A percentile compares a stretch with the other conserved stretches of the same genome.
Conservation (phyloP, 1,284 basidiomycete genomes). For the Rhodotorula mucilaginosa region DNA sequence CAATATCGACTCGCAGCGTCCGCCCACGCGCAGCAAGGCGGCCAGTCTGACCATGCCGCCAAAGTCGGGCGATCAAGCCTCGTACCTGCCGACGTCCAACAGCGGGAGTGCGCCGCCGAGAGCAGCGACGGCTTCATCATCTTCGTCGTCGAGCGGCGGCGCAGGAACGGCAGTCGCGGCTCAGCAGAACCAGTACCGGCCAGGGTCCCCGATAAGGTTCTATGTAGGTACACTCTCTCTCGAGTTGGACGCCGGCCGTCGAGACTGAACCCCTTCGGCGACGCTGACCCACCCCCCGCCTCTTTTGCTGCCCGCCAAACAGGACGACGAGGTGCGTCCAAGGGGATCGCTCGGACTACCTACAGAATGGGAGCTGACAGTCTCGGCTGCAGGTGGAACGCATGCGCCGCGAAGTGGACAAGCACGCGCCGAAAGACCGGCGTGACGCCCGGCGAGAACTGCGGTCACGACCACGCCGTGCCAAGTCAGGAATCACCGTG, state of each 20-base stretch:
- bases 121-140: background rate
- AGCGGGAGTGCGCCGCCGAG: background rate
- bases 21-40: no score
- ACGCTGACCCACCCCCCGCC: background rate
- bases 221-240: conserved; percentile 4
- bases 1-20: no score
- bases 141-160: background rate
- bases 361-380: background rate
- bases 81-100: conserved; percentile 1
- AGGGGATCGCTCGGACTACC: background rate
- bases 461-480: conserved; percentile 5
- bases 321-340: conserved; percentile 29
- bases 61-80: conserved; percentile 3
- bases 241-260: no score
- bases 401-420: conserved; percentile 33
- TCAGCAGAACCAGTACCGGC: conserved; percentile 7
- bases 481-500: conserved; percentile 9
- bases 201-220: conserved; percentile 27
- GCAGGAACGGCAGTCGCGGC: background rate
- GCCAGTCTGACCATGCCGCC: background rate
- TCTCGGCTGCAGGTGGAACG: conserved; percentile 22
- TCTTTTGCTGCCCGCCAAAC: background rate
- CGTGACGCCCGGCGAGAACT: conserved; percentile 8
- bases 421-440: conserved; percentile 16
- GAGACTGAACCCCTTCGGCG: no score